Conservation (phyloP, 805 yeast species). For the Saccharomycopsis sp. region DNA sequence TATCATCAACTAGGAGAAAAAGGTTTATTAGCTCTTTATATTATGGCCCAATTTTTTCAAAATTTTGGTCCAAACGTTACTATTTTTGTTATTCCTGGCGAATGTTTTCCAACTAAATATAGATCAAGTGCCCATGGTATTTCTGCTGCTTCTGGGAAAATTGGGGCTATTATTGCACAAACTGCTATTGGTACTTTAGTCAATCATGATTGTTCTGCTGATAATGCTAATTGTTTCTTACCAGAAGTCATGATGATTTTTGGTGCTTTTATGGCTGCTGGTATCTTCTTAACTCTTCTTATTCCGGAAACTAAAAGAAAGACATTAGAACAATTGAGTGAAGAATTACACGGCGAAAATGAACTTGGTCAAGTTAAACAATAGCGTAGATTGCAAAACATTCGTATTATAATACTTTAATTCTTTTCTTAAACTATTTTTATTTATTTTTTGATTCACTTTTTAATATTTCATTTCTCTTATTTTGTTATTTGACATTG, state of each 20-base stretch:
- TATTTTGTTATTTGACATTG: too few species aligned
- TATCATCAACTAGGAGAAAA: constrained; percentile 57
- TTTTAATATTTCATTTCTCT: too few species aligned
- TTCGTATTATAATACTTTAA: too few species aligned
- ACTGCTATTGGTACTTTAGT: constrained; percentile 77
- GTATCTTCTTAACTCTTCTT: constrained; percentile 52
- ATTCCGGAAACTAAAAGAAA: constrained; percentile 88
- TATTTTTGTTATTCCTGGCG: constrained; percentile 87
- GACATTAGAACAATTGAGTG: constrained; percentile 78
- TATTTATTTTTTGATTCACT: too few species aligned
- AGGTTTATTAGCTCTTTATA: constrained; percentile 68
- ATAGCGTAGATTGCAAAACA: too few species aligned
- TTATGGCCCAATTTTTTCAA: constrained; percentile 76
- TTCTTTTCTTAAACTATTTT: too few species aligned
- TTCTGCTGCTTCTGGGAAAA: constrained; percentile 85
- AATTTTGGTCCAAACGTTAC: constrained; percentile 93
- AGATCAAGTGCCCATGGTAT: constrained; percentile 94
- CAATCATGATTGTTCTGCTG: constrained; percentile 63
- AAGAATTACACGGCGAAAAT: constrained; percentile 73
- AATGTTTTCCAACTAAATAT: constrained; percentile 86
- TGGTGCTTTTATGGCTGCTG: constrained; percentile 86
- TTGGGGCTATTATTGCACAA: constrained; percentile 90
- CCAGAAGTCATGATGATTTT: constrained; percentile 92
- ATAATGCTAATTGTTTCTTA: constrained; percentile 61
- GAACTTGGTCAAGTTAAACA: too few species aligned